Percentiles rank a stretch among this genome's conserved stretches.
Evolutionary conservation across 83 land plant species (phyloP).

Genomic region (Thuja plicata): DNA sequence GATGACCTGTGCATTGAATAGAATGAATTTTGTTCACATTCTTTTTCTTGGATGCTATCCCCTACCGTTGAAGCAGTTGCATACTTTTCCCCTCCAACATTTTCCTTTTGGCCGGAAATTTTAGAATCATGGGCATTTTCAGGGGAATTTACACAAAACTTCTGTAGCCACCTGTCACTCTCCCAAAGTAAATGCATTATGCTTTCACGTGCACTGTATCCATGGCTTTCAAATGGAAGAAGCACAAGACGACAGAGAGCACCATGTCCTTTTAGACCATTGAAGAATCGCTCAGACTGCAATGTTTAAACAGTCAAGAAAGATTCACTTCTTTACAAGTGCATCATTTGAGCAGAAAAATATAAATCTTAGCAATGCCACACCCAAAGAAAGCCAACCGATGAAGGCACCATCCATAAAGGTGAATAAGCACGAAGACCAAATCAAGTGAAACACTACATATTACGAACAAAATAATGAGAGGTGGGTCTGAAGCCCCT

Average conservation of each 20-base stretch:
- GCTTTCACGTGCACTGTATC: constrained; percentile 82
- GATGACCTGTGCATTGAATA: constrained; percentile 10
- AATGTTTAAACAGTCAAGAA: not conserved
- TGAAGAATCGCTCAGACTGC: constrained; percentile 94
- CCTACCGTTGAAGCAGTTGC: not conserved
- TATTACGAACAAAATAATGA: not conserved
- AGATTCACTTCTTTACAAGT: too few relatives aligned
- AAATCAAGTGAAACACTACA: not conserved
- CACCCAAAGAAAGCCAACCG: not conserved
- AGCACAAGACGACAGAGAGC: constrained; percentile 84
- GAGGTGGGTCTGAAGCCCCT: not conserved
- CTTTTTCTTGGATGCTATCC: not conserved
- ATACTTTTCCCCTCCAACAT: not conserved
- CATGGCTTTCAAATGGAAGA: constrained; percentile 96
- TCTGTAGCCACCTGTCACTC: constrained; percentile 87
- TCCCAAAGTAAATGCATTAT: constrained; percentile 98
- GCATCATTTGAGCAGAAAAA: not conserved
- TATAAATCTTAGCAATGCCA: not conserved
- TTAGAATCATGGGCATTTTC: not conserved
- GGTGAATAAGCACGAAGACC: not conserved
- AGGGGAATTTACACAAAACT: constrained; percentile 51
- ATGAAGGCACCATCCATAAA: not conserved
- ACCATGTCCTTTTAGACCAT: constrained; percentile 95
- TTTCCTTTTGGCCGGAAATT: not conserved
- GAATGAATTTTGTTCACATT: not conserved